A percentile compares a stretch with the other conserved stretches of the same genome.
Conservation (phyloP, 2,329 filamentous ascomycete species). For the Fusarium pseudograminearum region DNA sequence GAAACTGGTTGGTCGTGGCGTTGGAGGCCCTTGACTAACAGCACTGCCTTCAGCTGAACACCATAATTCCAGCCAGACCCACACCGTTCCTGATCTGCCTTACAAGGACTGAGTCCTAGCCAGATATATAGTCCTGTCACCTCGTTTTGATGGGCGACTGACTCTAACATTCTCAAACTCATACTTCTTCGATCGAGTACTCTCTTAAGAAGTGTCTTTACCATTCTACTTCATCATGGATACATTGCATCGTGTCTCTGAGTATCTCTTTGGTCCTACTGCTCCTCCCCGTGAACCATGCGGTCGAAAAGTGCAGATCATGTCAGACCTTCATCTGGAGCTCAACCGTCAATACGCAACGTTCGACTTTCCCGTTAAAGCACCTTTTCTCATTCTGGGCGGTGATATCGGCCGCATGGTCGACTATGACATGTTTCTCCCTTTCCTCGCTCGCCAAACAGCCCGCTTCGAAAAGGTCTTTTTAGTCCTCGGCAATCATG, state of each 20-base stretch:
- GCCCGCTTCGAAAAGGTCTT: constrained; percentile 59
- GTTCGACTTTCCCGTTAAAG: constrained; percentile 56
- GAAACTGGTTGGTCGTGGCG: constrained; percentile 27
- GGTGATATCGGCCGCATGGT: constrained; percentile 64
- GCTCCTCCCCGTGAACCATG: constrained; percentile 33
- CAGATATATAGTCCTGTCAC: constrained; percentile 30
- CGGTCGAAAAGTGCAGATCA: constrained; percentile 48
- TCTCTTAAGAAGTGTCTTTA: neutral
- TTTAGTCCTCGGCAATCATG: constrained; percentile 66
- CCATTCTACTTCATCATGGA: constrained; percentile 22
- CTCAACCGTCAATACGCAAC: constrained; percentile 57
- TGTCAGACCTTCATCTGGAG: constrained; percentile 66
- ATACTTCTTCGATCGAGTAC: neutral
- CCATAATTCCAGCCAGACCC: constrained; percentile 25
- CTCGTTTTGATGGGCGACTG: neutral
- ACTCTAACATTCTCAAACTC: neutral
- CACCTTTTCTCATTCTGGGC: constrained; percentile 59
- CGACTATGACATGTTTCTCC: constrained; percentile 59
- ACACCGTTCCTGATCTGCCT: constrained; percentile 12
- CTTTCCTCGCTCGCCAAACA: constrained; percentile 59
- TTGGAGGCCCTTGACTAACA: constrained; percentile 39
- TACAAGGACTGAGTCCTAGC: constrained; percentile 20
- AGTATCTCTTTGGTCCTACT: constrained; percentile 37
- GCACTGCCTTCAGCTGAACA: constrained; percentile 33
- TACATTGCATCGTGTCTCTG: constrained; percentile 33